Percentiles rank a stretch among this genome's conserved stretches.
phyloP scores from a whole-genome alignment of 2,329 filamentous ascomycete species.

The Cyphellophora attinorum region DNA sequence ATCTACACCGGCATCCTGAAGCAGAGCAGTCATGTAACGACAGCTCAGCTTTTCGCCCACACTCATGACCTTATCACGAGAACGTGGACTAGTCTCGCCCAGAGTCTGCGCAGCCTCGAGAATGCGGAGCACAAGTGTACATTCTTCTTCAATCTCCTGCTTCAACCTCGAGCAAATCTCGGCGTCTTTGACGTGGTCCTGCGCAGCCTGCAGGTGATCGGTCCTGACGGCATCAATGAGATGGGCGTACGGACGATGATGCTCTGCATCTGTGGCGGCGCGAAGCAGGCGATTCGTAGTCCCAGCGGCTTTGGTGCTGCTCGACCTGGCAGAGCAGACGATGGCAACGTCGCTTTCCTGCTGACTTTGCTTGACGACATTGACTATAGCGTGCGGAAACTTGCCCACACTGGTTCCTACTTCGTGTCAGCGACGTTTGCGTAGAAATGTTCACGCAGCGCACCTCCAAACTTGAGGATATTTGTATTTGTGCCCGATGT shows the following conservation, averaged over 20 bases:
- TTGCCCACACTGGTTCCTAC: conserved; percentile 90
- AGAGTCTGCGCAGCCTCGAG: conserved; percentile 52
- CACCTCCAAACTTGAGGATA: conserved; percentile 16
- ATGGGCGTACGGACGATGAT: conserved; percentile 51
- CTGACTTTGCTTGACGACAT: conserved; percentile 60
- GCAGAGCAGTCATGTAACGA: conserved; percentile 73
- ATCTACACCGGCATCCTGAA: conserved; percentile 71
- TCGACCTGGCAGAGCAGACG: conserved; percentile 91
- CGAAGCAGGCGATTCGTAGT: conserved; percentile 66
- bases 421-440: conserved; percentile 4
- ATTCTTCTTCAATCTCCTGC: conserved; percentile 65
- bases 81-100: conserved; percentile 64
- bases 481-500: conserved; percentile 6
- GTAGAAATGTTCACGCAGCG: background rate
- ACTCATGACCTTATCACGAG: conserved; percentile 81
- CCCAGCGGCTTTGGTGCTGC: conserved; percentile 85
- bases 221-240: conserved; percentile 72
- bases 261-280: conserved; percentile 40
- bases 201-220: conserved; percentile 70
- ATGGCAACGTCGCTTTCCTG: conserved; percentile 69
- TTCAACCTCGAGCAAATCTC: conserved; percentile 51
- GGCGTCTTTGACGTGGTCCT: conserved; percentile 49
- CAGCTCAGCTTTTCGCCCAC: conserved; percentile 95
- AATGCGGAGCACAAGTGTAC: conserved; percentile 68
- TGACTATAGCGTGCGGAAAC: conserved; percentile 67